Evolutionary conservation across 352 stramenopile genomes (phyloP).

Genomic region (Pythium volutum): DNA sequence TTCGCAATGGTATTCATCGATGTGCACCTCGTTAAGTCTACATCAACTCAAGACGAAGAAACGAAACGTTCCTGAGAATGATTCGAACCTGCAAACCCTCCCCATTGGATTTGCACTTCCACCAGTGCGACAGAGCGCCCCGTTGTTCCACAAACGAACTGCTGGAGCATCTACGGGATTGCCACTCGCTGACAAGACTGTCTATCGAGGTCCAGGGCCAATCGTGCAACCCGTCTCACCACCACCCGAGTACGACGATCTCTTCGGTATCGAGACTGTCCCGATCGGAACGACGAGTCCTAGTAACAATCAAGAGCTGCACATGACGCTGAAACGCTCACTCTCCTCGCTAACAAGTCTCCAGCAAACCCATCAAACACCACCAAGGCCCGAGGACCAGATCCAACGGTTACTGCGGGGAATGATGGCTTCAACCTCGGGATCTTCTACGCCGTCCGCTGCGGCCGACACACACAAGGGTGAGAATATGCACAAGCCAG

Average conservation of each 20-base stretch:
- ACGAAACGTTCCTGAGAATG: neutral
- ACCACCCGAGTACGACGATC: constrained; percentile 52
- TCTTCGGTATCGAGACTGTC: constrained; percentile 66
- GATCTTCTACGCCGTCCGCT: neutral
- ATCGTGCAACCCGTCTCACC: constrained; percentile 31
- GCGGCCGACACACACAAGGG: neutral
- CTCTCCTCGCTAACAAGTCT: neutral
- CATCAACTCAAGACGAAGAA: constrained; percentile 14
- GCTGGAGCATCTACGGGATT: neutral
- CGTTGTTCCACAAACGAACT: constrained; percentile 19
- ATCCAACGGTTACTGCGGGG: constrained; percentile 50
- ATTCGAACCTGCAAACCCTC: neutral
- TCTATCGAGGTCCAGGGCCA: neutral
- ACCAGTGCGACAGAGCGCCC: constrained; percentile 4
- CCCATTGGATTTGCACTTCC: constrained; percentile 10
- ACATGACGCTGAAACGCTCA: neutral
- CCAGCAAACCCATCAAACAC: neutral
- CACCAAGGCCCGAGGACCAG: constrained; percentile 40
- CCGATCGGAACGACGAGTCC: constrained; percentile 11
- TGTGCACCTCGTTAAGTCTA: neutral
- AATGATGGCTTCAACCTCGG: constrained; percentile 28
- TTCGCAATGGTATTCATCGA: neutral
- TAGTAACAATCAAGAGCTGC: neutral
- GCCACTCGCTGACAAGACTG: neutral
- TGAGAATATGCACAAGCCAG: neutral